Base-by-base conservation (phyloP, 805 yeast species). In the Kazachstania psychrophila region DNA sequence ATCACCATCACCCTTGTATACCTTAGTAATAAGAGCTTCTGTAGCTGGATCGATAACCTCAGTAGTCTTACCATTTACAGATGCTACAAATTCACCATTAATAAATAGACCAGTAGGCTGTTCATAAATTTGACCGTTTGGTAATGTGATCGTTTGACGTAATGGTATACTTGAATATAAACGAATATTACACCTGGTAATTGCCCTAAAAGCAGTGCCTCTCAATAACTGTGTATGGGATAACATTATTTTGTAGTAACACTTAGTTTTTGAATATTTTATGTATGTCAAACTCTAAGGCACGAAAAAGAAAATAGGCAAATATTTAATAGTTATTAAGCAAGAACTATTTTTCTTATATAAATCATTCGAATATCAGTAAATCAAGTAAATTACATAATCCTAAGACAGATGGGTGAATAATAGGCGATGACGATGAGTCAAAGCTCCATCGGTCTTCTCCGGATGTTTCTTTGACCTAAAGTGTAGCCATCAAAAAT, bases 41-140 rank as follows among this genome's bases (percentile, higher is more conserved):
- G 88, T 80, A 14, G 85, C 67, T 19, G 94, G 92, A 55, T 77
- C 69, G 39, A 76, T 56, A 14, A 77, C 77, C 40, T 56, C 78
- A 46, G 81, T 71, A 13, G 79, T 76, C 58, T 75, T 70, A 48
- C 72, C 73, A 42, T 69, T 71, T 42, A 69, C 64, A 13, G 87
- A 72, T 32, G 68, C 60, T 24, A 78, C 83, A 57, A 79, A 81
- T 60, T 82, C 77, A 60, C 80, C 80, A 66, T 81, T 77, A 60
- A 83, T 84, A 68, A 80, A 83, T 50, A 81, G 65, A 46, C 94
- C 94, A 13, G 84, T 73, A 46, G 94, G 88, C 69, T 83, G 92
- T 36, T 75, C 77, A 58, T 79, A 82, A 25, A 67, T 62, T 34
- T 66, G 63, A 29, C 95, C 95, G 51, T 80, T 81, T 45, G 94